Evolutionary conservation across 2,329 filamentous ascomycete genomes (phyloP).

Genomic region (Ambrosiella beaveri): DNA sequence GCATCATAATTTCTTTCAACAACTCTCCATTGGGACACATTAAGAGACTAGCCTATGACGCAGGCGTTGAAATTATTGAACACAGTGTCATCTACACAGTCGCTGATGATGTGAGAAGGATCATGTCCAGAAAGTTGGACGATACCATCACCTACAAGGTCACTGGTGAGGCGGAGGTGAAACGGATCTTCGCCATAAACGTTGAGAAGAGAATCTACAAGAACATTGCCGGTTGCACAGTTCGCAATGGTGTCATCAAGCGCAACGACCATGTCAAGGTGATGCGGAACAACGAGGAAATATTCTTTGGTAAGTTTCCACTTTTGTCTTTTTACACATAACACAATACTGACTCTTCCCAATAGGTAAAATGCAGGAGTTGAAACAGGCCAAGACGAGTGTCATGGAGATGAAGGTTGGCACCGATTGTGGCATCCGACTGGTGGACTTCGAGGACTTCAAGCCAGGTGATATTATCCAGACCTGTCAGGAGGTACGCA

Average conservation of each 20-base stretch:
- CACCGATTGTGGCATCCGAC: constrained; percentile 79
- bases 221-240: constrained; percentile 72
- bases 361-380: constrained; percentile 56
- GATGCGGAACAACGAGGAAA: constrained; percentile 46
- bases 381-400: constrained; percentile 89
- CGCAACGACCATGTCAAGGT: constrained; percentile 52
- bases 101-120: constrained; percentile 51
- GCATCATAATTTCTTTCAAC: constrained; percentile 78
- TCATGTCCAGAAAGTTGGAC: constrained; percentile 52
- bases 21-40: constrained; percentile 50
- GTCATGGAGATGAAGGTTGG: constrained; percentile 80
- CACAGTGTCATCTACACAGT: constrained; percentile 76
- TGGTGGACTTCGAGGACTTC: constrained; percentile 65
- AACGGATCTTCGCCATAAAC: constrained; percentile 70
- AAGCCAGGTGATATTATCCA: constrained; percentile 72
- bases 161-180: constrained; percentile 72
- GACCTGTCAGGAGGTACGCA: constrained; percentile 61
- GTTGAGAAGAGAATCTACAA: constrained; percentile 51
- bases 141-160: constrained; percentile 52
- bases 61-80: constrained; percentile 62
- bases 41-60: constrained; percentile 47
- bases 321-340: constrained; percentile 9
- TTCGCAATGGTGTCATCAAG: constrained; percentile 62
- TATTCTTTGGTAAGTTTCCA: constrained; percentile 61
- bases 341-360: not conserved